Conservation (phyloP, 371 early-diverging fungal genomes). For the Syncephalastrum monosporum region DNA sequence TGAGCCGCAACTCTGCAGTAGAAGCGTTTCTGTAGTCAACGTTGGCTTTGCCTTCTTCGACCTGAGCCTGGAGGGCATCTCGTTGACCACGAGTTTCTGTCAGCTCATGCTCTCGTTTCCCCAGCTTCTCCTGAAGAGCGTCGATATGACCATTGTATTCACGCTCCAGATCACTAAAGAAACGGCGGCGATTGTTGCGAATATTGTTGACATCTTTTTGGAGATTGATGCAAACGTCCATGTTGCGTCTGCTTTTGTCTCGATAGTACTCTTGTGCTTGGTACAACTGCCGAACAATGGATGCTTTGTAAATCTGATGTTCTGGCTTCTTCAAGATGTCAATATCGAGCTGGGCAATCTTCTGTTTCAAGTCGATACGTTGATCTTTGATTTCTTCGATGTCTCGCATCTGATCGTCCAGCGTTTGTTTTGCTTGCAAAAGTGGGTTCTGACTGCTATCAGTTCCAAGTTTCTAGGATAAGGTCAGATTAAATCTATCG, state of each 20-base stretch:
- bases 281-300: conserved; percentile 29
- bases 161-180: conserved; percentile 29
- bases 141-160: conserved; percentile 27
- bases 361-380: conserved; percentile 39
- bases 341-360: conserved; percentile 34
- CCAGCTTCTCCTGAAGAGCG: conserved; percentile 63
- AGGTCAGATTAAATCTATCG: background rate
- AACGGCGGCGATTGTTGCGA: conserved; percentile 22
- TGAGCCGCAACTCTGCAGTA: conserved; percentile 20
- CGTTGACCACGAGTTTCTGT: conserved; percentile 77
- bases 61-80: conserved; percentile 70
- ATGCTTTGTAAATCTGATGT: conserved; percentile 32
- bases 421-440: conserved; percentile 20
- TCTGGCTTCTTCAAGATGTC: conserved; percentile 38
- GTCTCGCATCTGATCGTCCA: conserved; percentile 32
- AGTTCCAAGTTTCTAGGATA: background rate
- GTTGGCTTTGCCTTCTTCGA: conserved; percentile 71
- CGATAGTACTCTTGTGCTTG: conserved; percentile 32
- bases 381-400: conserved; percentile 43
- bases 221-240: conserved; percentile 23
- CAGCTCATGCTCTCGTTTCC: conserved; percentile 72
- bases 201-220: conserved; percentile 23
- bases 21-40: conserved; percentile 56
- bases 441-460: conserved; percentile 18
- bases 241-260: conserved; percentile 31